These are phyloP conservation scores for Symbiotaphrina buchneri DNA, from an alignment of 495 filamentous ascomycete genomes.

Conservation along the genomic window DNA sequence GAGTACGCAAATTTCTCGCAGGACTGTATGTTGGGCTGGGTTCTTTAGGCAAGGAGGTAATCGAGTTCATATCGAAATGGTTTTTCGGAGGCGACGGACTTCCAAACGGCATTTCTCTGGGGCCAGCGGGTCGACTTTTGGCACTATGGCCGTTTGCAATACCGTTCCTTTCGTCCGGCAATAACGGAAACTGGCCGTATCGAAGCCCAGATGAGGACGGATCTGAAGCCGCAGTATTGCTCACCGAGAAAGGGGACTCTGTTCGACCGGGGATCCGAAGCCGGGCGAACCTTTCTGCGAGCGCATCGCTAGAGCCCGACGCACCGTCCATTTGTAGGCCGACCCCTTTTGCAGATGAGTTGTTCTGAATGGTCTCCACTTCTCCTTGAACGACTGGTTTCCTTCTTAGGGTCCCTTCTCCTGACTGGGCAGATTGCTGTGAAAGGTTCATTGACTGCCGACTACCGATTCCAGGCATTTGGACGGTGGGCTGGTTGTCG, in stretches of 20 bases:
- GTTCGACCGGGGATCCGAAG: slow-evolving; percentile 12
- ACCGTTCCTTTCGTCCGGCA: no score
- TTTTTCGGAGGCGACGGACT: slow-evolving; percentile 28
- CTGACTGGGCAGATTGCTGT: no score
- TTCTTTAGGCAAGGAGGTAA: slow-evolving; percentile 42
- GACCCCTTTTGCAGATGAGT: no score
- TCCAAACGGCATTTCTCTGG: slow-evolving; percentile 30
- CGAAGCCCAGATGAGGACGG: slow-evolving; percentile 6
- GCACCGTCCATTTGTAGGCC: no score
- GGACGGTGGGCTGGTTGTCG: no score
- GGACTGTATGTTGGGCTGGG: slow-evolving; percentile 81
- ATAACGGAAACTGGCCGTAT: slow-evolving; percentile 1
- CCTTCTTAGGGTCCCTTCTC: no score
- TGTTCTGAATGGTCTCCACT: no score
- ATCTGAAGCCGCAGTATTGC: slow-evolving; percentile 13
- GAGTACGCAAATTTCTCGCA: slow-evolving; percentile 27
- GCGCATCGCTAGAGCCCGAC: slow-evolving; percentile 14
- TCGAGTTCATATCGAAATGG: slow-evolving; percentile 24
- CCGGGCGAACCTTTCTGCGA: slow-evolving; percentile 24
- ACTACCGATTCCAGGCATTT: no score
- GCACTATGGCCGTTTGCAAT: slow-evolving; percentile 8
- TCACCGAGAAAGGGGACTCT: slow-evolving; percentile 6
- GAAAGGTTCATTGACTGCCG: no score
- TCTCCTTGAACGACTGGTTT: no score
- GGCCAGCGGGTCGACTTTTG: slow-evolving; percentile 21